These are phyloP conservation scores for Sodiomyces alkalinus DNA, from an alignment of 2,329 filamentous ascomycete species.

Conservation along the genomic window DNA sequence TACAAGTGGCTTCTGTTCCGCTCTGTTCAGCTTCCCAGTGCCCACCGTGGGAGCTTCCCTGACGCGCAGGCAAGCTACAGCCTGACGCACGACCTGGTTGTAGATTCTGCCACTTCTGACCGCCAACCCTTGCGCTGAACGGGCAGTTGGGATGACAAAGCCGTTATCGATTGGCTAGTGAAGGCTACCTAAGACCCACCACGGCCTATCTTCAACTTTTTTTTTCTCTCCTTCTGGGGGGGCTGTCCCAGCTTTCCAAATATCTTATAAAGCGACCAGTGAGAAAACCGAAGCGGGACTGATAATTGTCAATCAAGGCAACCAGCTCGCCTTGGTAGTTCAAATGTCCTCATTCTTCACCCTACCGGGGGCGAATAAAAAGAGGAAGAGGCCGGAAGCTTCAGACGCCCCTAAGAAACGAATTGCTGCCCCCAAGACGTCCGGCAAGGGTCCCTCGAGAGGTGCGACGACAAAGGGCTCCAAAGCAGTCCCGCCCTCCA, in stretches of 20 bases:
- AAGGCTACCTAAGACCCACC: no score
- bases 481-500: constrained; percentile 14
- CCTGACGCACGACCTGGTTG: constrained; percentile 14
- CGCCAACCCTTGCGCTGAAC: no score
- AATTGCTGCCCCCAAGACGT: constrained; percentile 29
- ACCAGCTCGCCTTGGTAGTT: no score
- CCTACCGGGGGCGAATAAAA: constrained; percentile 70
- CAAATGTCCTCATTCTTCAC: constrained; percentile 99
- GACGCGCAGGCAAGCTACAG: constrained; percentile 28
- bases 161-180: no score
- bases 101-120: constrained; percentile 19
- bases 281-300: no score
- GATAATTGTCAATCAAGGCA: no score
- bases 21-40: constrained; percentile 6
- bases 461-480: constrained; percentile 15
- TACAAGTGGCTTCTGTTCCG: constrained; percentile 2
- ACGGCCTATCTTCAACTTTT: no score
- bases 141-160: no score
- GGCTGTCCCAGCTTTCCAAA: no score
- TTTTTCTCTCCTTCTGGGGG: no score
- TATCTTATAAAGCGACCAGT: no score
- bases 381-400: constrained; percentile 60
- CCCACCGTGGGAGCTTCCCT: no score
- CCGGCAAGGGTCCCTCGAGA: constrained; percentile 26
- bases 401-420: constrained; percentile 44